These are phyloP conservation scores for Ensete glaucum DNA, from an alignment of 176 grass and related monocot genomes.

Conservation along the genomic window DNA sequence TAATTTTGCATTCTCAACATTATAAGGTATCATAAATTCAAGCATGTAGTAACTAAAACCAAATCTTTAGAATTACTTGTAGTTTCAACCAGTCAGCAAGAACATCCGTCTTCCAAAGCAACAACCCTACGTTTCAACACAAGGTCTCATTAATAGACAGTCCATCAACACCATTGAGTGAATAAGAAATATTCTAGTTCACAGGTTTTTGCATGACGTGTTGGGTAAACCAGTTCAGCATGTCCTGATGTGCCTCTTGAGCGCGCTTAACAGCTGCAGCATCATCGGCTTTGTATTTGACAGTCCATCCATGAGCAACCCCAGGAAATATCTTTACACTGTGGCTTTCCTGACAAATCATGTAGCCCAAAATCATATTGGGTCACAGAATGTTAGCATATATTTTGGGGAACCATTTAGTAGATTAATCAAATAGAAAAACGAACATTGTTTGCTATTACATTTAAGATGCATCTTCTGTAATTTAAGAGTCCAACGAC, in stretches of 20 bases:
- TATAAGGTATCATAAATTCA: too few relatives aligned
- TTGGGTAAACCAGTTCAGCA: conserved; percentile 32
- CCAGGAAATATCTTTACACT: conserved; percentile 31
- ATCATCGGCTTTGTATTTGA: conserved; percentile 23
- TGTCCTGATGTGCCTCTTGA: conserved; percentile 28
- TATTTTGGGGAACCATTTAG: not conserved
- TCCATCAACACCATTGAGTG: too few relatives aligned
- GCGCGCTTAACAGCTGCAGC: conserved; percentile 22
- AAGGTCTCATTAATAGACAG: too few relatives aligned
- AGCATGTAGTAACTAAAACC: too few relatives aligned
- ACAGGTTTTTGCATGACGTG: conserved; percentile 19
- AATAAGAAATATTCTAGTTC: not conserved
- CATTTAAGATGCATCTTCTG: not conserved
- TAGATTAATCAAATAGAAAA: not conserved
- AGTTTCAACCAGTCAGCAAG: too few relatives aligned
- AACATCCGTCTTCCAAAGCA: too few relatives aligned
- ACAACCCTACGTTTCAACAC: too few relatives aligned
- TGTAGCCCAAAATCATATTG: too few relatives aligned
- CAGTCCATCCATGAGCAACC: conserved; percentile 29
- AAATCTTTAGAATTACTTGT: too few relatives aligned
- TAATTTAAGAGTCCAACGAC: too few relatives aligned
- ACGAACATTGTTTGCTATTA: not conserved
- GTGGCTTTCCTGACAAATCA: conserved; percentile 17
- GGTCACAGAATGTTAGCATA: not conserved
- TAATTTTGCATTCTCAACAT: too few relatives aligned